Conservation (phyloP, 306 rosid genomes). For the barrel medic (Medicago truncatula) region MtrunA17r5.0-ANR NC_053045.1:54755001-54755500, state of each 20-base stretch:
- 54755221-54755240: not conserved
- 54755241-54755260: slow-evolving; percentile 20
- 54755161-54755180: too few species aligned
- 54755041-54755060: too few species aligned
- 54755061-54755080: too few species aligned
- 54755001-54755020: too few species aligned
- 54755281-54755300: slow-evolving; percentile 39
- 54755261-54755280: slow-evolving; percentile 45
- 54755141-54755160: too few species aligned
- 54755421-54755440: slow-evolving; percentile 47
- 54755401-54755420: slow-evolving; percentile 46
- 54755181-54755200: not conserved
- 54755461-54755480: slow-evolving; percentile 49
- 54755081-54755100: too few species aligned
- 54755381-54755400: slow-evolving; percentile 36
- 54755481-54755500: slow-evolving; percentile 34
- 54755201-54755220: not conserved
- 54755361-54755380: slow-evolving; percentile 19
- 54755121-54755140: too few species aligned
- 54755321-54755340: slow-evolving; percentile 34
- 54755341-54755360: slow-evolving; percentile 16
- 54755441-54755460: slow-evolving; percentile 48
- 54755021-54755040: too few species aligned
- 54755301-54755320: not conserved
- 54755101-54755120: too few species aligned